Percentiles rank a stretch among this genome's conserved stretches.
Evolutionary conservation across 768 basidiomycete species (phyloP).

Genomic region (Xanthoconium stramineum): DNA sequence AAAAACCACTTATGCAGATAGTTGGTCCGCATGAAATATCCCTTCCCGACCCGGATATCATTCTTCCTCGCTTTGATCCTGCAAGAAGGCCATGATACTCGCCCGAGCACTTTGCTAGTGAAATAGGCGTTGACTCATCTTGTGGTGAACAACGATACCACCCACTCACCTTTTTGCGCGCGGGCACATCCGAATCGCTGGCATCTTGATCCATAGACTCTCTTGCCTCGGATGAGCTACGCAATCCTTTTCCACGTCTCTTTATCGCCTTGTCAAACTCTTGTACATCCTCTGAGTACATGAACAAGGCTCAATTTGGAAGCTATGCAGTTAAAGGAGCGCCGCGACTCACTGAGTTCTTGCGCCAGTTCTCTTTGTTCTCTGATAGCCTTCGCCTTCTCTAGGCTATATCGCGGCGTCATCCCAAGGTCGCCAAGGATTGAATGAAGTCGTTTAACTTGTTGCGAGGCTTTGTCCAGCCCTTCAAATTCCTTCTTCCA

Average conservation of each 20-base stretch:
- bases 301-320: not conserved
- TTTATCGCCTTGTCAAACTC: conserved; percentile 56
- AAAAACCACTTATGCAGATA: too few relatives aligned
- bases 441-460: conserved; percentile 61
- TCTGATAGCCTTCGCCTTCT: conserved; percentile 76
- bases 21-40: too few relatives aligned
- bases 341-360: conserved; percentile 60
- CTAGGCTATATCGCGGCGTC: conserved; percentile 71
- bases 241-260: conserved; percentile 23
- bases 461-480: conserved; percentile 52
- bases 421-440: conserved; percentile 76
- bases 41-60: not conserved
- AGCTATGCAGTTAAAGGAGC: not conserved
- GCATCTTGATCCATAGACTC: conserved; percentile 33
- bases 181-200: conserved; percentile 32
- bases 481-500: conserved; percentile 75
- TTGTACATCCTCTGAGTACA: conserved; percentile 64
- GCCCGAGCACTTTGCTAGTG: conserved; percentile 44
- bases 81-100: conserved; percentile 70
- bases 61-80: conserved; percentile 65
- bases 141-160: not conserved
- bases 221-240: conserved; percentile 14
- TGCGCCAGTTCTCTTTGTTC: conserved; percentile 71
- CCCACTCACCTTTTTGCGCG: conserved; percentile 42
- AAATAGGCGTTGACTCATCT: not conserved